Conservation (phyloP, 768 basidiomycete genomes). For the Paxillus ammoniavirescens region DNA sequence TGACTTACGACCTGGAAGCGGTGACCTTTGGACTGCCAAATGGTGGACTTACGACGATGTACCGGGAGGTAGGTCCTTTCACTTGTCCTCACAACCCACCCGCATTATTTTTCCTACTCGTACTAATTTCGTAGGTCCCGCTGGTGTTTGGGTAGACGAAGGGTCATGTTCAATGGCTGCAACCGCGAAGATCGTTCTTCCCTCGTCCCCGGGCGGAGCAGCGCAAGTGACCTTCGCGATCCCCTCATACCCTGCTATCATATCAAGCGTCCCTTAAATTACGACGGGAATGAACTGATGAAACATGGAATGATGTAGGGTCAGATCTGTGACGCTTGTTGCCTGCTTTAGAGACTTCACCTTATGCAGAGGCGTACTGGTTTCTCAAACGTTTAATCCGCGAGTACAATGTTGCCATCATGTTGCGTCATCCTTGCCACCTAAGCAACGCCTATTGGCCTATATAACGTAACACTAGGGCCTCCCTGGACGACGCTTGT, state of each 20-base stretch:
- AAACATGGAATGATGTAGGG: too few species aligned
- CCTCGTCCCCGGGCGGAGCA: background rate
- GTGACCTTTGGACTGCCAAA: constrained; percentile 48
- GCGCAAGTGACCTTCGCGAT: constrained; percentile 4
- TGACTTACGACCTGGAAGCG: constrained; percentile 27
- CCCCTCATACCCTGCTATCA: background rate
- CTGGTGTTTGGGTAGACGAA: constrained; percentile 16
- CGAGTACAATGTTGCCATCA: too few species aligned
- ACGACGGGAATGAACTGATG: too few species aligned
- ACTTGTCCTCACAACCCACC: background rate
- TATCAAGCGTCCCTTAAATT: too few species aligned
- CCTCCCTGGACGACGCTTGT: constrained; percentile 41
- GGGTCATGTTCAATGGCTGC: constrained; percentile 9
- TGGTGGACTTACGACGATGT: constrained; percentile 47
- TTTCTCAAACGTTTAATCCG: too few species aligned
- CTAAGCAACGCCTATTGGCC: too few species aligned
- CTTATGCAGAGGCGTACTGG: too few species aligned
- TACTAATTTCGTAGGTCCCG: constrained; percentile 6
- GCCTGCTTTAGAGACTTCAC: too few species aligned
- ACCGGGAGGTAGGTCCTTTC: constrained; percentile 27
- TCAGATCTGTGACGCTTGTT: too few species aligned
- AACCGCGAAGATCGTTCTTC: background rate
- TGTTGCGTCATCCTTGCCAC: too few species aligned
- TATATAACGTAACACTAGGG: constrained; percentile 42
- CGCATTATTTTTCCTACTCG: background rate